phyloP scores from a whole-genome alignment of 139 green algal genomes.

The Monoraphidium neglectum region DNA sequence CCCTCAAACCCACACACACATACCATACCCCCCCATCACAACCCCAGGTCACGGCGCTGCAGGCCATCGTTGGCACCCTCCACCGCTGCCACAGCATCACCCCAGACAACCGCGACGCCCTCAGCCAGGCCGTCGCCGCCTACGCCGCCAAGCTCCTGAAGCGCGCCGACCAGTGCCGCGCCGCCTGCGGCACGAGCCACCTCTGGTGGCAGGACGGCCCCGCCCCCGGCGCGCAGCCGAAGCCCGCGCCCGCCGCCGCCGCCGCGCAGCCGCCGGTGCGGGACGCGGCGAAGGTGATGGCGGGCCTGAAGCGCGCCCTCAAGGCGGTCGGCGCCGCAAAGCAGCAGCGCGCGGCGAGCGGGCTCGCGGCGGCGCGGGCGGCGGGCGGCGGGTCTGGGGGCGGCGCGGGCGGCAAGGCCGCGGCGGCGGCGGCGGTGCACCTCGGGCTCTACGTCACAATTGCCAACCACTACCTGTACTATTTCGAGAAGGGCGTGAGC shows the following conservation, averaged over 20 bases:
- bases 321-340: slow-evolving; percentile 81
- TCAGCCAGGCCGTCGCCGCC: slow-evolving; percentile 74
- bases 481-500: slow-evolving; percentile 52
- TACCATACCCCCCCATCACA: slow-evolving; percentile 13
- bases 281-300: slow-evolving; percentile 70
- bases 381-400: neutral
- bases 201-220: slow-evolving; percentile 83
- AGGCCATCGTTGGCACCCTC: slow-evolving; percentile 85
- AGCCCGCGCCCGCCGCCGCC: neutral
- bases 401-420: neutral
- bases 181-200: slow-evolving; percentile 76
- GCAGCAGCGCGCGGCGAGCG: slow-evolving; percentile 51
- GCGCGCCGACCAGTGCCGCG: slow-evolving; percentile 88
- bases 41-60: slow-evolving; percentile 54
- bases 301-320: slow-evolving; percentile 79
- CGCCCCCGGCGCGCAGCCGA: neutral
- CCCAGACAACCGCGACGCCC: slow-evolving; percentile 73
- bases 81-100: slow-evolving; percentile 78
- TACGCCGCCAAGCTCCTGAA: slow-evolving; percentile 89
- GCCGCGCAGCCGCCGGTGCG: slow-evolving; percentile 41
- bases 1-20: too few relatives aligned
- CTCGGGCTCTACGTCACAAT: slow-evolving; percentile 49
- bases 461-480: slow-evolving; percentile 76
- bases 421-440: slow-evolving; percentile 4
- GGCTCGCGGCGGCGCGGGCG: neutral